Evolutionary conservation across 768 basidiomycete genomes (phyloP).

Genomic region (Suillus luteus): DNA sequence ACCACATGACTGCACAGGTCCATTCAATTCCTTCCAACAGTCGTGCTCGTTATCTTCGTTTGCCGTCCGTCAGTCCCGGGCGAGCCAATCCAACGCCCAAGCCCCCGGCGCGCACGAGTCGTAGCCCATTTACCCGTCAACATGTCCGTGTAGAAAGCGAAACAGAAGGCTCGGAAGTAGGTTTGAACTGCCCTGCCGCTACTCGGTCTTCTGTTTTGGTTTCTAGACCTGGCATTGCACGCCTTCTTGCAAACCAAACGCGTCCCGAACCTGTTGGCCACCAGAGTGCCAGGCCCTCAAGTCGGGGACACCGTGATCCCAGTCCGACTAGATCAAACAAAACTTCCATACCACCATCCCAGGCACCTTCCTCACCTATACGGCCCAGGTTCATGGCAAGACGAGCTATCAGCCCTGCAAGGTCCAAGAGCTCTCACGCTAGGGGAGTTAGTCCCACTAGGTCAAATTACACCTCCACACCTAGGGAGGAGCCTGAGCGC

Average conservation of each 20-base stretch:
- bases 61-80: slow-evolving; percentile 58
- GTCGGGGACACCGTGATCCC: slow-evolving; percentile 27
- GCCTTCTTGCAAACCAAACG: slow-evolving; percentile 38
- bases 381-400: slow-evolving; percentile 40
- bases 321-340: slow-evolving; percentile 35
- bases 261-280: slow-evolving; percentile 30
- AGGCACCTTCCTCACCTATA: slow-evolving; percentile 29
- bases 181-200: slow-evolving; percentile 25
- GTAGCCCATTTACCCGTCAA: slow-evolving; percentile 34
- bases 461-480: slow-evolving; percentile 28
- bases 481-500: slow-evolving; percentile 40
- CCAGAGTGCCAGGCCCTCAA: slow-evolving; percentile 28
- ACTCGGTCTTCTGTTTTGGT: slow-evolving; percentile 29
- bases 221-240: slow-evolving; percentile 37
- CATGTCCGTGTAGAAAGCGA: slow-evolving; percentile 28
- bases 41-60: slow-evolving; percentile 78
- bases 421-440: slow-evolving; percentile 31
- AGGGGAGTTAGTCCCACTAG: slow-evolving; percentile 31
- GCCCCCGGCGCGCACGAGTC: slow-evolving; percentile 30
- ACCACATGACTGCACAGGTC: slow-evolving; percentile 15
- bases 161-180: slow-evolving; percentile 34
- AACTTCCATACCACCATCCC: slow-evolving; percentile 23
- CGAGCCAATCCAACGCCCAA: slow-evolving; percentile 29
- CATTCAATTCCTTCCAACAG: slow-evolving; percentile 37
- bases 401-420: slow-evolving; percentile 42